Percentiles rank a stretch among this genome's conserved stretches.
Evolutionary conservation across 2,329 filamentous ascomycete species (phyloP).

Genomic region (Trichothecium roseum): DNA sequence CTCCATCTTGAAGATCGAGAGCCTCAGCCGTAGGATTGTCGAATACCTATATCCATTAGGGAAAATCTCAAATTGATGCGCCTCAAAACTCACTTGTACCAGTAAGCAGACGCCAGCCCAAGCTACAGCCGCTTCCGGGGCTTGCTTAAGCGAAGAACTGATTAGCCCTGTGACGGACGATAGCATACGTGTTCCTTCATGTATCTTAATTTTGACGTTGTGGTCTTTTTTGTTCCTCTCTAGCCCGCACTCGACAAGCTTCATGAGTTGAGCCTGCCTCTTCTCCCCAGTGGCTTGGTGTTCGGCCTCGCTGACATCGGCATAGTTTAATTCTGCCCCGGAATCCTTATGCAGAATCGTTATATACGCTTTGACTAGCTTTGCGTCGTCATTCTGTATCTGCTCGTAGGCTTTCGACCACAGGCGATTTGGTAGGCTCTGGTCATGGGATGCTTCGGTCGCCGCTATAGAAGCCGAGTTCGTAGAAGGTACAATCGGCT

Average conservation of each 20-base stretch:
- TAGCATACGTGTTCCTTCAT: conserved; percentile 12
- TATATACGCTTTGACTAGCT: no score
- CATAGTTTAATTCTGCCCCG: no score
- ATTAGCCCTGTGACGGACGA: conserved; percentile 14
- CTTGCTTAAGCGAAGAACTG: conserved; percentile 13
- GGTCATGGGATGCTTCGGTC: no score
- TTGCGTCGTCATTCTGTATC: no score
- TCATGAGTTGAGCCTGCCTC: conserved; percentile 20
- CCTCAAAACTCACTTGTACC: conserved; percentile 17
- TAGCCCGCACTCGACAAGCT: conserved; percentile 15
- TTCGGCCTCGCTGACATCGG: no score
- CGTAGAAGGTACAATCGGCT: no score
- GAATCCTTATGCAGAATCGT: no score
- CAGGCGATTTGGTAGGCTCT: no score
- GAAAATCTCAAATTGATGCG: conserved; percentile 1
- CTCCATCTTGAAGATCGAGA: conserved; percentile 16
- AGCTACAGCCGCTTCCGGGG: conserved; percentile 22
- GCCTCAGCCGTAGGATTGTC: conserved; percentile 15
- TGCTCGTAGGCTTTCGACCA: no score
- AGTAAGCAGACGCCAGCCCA: conserved; percentile 23
- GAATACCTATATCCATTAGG: conserved; percentile 14
- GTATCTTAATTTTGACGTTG: conserved; percentile 13
- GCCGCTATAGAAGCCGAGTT: no score
- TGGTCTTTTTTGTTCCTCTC: conserved; percentile 14
- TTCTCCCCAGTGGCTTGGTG: no score